These are phyloP conservation scores for Lipomyces orientalis DNA, from an alignment of 805 yeast species.

Conservation along the genomic window DNA sequence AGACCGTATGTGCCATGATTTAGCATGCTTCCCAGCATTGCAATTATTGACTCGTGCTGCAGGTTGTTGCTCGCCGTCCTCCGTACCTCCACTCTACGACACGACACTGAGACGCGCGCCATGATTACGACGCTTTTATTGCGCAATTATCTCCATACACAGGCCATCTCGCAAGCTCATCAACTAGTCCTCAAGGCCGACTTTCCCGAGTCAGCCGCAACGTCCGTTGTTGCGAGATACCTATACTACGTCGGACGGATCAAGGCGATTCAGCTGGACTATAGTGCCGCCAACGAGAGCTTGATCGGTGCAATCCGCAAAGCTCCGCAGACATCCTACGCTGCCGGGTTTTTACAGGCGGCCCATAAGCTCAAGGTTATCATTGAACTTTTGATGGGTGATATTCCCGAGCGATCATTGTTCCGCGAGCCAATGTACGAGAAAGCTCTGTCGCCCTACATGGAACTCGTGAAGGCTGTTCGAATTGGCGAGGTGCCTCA, in stretches of 20 bases:
- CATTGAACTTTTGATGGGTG: slow-evolving; percentile 94
- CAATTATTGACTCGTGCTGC: not conserved
- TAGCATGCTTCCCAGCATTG: not conserved
- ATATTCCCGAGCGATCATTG: slow-evolving; percentile 85
- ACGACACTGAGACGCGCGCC: slow-evolving; percentile 90
- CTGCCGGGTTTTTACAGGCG: slow-evolving; percentile 85
- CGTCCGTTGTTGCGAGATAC: slow-evolving; percentile 89
- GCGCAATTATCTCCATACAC: slow-evolving; percentile 75
- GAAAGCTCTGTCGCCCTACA: slow-evolving; percentile 75
- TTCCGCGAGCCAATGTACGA: slow-evolving; percentile 71
- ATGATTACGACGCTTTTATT: slow-evolving; percentile 82
- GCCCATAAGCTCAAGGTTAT: slow-evolving; percentile 87
- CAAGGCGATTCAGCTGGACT: slow-evolving; percentile 89
- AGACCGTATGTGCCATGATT: slow-evolving; percentile 53
- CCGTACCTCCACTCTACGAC: slow-evolving; percentile 88
- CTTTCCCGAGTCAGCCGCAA: slow-evolving; percentile 84
- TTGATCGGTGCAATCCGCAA: slow-evolving; percentile 95
- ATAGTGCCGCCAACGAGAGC: slow-evolving; percentile 86
- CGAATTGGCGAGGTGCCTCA: slow-evolving; percentile 85
- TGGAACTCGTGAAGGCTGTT: slow-evolving; percentile 87
- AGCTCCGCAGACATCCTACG: slow-evolving; percentile 87
- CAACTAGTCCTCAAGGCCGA: slow-evolving; percentile 87
- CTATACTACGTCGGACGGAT: slow-evolving; percentile 90
- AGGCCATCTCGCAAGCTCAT: slow-evolving; percentile 85
- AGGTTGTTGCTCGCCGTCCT: slow-evolving; percentile 69